phyloP scores from a whole-genome alignment of 2,329 filamentous ascomycete genomes.

The Sporothrix brasiliensis region DNA sequence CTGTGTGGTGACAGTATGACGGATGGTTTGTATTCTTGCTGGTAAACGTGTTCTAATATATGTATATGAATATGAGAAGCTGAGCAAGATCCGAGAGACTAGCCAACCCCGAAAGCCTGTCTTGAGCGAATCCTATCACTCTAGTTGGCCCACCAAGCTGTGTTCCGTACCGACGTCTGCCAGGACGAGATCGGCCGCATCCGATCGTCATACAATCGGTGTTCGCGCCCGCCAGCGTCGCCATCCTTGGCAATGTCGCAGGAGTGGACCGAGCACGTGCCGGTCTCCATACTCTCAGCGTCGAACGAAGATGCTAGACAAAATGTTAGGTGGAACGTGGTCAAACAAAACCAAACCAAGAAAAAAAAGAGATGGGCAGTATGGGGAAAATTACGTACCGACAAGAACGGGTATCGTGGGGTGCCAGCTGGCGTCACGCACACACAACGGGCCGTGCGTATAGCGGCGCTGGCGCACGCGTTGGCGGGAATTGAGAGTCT shows the following conservation, averaged over 20 bases:
- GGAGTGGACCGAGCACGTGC: slow-evolving; percentile 72
- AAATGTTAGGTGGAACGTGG: neutral
- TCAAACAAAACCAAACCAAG: neutral
- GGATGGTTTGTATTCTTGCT: neutral
- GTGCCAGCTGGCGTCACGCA: slow-evolving; percentile 90
- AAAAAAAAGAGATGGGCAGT: slow-evolving; percentile 10
- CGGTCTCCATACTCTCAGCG: slow-evolving; percentile 68
- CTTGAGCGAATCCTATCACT: neutral
- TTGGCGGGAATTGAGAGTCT: neutral
- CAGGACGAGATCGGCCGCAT: slow-evolving; percentile 48
- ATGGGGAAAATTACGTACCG: slow-evolving; percentile 48
- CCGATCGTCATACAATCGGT: slow-evolving; percentile 62
- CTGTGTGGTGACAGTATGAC: neutral
- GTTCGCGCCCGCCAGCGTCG: slow-evolving; percentile 63
- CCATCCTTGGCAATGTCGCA: slow-evolving; percentile 72
- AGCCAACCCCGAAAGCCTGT: neutral
- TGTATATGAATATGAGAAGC: neutral
- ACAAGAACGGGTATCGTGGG: slow-evolving; percentile 79
- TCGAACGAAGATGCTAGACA: slow-evolving; percentile 8
- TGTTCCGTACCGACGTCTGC: slow-evolving; percentile 2
- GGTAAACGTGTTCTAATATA: neutral
- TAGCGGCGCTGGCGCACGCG: slow-evolving; percentile 14
- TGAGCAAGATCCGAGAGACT: neutral
- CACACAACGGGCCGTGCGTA: slow-evolving; percentile 60
- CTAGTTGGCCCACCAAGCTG: neutral